Base-by-base conservation (phyloP, 495 filamentous ascomycete species). In the Staphylotrichum tortipilum region DNA sequence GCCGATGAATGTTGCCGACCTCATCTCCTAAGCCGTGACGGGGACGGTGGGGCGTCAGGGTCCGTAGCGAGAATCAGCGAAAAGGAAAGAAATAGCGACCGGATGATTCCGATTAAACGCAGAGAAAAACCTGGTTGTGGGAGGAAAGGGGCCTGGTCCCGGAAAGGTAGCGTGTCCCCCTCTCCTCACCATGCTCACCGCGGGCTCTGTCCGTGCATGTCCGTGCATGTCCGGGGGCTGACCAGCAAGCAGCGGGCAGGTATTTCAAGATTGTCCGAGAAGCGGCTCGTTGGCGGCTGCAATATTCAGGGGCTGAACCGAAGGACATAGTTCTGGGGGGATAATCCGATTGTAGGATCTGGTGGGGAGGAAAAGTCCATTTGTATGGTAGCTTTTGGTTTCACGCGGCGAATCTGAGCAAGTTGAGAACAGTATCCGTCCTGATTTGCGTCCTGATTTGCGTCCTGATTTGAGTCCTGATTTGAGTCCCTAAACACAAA, bases 1-100 rank as follows among this genome's bases (percentile, higher is more conserved):
- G 84, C 84, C 84, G 50, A 88, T 88, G 83, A 88, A 88, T 70
- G 84, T 88, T 49, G 84, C 83, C 47, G 83, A 82, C 55, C 78
- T 82, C 47, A 82, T 82, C 57, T 77, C 65, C 8, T 70, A 59
- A 60, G 18, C 0, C 3, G 15, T 14, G 14, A 19, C 28, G 14
- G 2, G 23, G 6, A 10, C 26, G 22, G 31, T 37, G 12, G 18
- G 35, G n/a, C n/a, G 37, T 36, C 10, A 11, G 17, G 17, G 21
- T 18, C 15, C 15, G 5, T 23, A 31, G 15, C 14, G 35, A 2
- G 30, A 22, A 34, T n/a, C 7, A 30, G 3, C 0, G 15, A 41
- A 2, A 36, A 22, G 44, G 21, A 12, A 31, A 7, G 2, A 7
- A 21, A 14, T 33, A 2, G 8, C 3, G 7, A 1, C 10, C 10